Evolutionary conservation across 2,329 filamentous ascomycete genomes (phyloP), one percentile per base, ranked within the genome.

Genomic region (Hypoxylon sp.): DNA sequence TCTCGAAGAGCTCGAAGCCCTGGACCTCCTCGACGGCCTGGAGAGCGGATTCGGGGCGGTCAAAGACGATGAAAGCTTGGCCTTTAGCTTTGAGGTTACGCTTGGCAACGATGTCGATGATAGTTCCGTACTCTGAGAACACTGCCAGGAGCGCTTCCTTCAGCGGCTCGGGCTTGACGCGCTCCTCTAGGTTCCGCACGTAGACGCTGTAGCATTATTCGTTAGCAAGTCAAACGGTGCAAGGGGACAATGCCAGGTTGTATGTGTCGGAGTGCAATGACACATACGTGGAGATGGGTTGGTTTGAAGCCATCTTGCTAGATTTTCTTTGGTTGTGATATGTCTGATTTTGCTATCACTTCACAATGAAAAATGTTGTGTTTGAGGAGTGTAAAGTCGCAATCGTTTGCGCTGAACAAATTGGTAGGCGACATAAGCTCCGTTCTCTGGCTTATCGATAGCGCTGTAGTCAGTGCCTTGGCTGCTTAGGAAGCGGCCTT

Each of bases 61-160:
- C 93, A 79, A 94, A 98, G 50, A 98, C 94, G 54, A 99, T 83
- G 78, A 99, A 99, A 0, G 96, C 96, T 82, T 99, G 96, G 11
- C 96, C 96, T 79, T 97, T 98, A 47, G 93, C 93, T 79, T 93
- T 94, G 31, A 98, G 81, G 79, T 97, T 98, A 71, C 89, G 93
- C 84, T 97, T 97, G 48, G 93, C 93, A 66, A 97, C 88, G 56
- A 97, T 88, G 70, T 97, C 94, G 74, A 97, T 82, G 68, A 97
- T 89, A 63, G 85, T 90, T 70, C 96, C 96, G 80, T 96, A 98
- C 80, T 97, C 93, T 70, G 90, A 90, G 82, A 98, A 98, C 75
- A 98, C 86, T 70, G 91, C 89, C 21, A 82, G 83, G 15, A 99
- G 86, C 0, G 92, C 88, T 72, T 91, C 87, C 72, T 91, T 92